Base-by-base conservation (phyloP, 352 stramenopile genomes). In the Globisporangium recalcitrans region DNA sequence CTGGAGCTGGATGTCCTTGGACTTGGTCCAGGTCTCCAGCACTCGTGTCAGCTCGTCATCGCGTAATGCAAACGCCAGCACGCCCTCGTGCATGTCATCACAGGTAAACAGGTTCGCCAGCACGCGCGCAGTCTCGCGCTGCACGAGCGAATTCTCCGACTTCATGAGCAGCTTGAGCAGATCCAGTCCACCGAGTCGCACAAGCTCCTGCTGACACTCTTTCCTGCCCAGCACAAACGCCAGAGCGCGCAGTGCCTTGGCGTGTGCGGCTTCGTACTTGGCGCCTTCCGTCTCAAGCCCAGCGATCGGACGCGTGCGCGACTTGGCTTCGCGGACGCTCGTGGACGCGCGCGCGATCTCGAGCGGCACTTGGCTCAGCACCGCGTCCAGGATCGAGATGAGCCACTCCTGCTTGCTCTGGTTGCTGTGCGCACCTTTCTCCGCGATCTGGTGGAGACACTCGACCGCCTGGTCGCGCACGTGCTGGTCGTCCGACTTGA, bases 361-460 rank as follows among this genome's bases (percentile, higher is more conserved):
- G 2, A 58, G 52, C 3, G 82, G 78, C 0, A 92, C 75, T 29
- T 77, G 77, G 26, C 84, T 64, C 10, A 92, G 69, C 16, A 89
- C 79, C 3, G 70, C 78, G 32, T 92, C 80, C 31, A 92, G 64
- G 11, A 92, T 70, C 24, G 80, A 75, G 52, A 92, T 86, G 24
- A 92, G 62, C 82, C 82, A 92, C 46, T 90, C 82, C 49, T 92
- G 82, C 9, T 87, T 67, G 5, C 72, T 73, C 71, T 90, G 77
- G 38, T 88, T 71, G 29, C 76, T 75, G 63, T 88, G 73, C 14
- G 31, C 52, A 7, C 80, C 74, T 27, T 67, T 51, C 1, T 62
- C 76, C 4, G 71, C 71, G 14, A 91, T 73, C 53, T 87, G 78
- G 7, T 86, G 52, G 7, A 91, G 71, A 49, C 82, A 91, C n/a